Conservation (phyloP, 2,329 filamentous ascomycete species). For the Fusarium dlaminii region DNA sequence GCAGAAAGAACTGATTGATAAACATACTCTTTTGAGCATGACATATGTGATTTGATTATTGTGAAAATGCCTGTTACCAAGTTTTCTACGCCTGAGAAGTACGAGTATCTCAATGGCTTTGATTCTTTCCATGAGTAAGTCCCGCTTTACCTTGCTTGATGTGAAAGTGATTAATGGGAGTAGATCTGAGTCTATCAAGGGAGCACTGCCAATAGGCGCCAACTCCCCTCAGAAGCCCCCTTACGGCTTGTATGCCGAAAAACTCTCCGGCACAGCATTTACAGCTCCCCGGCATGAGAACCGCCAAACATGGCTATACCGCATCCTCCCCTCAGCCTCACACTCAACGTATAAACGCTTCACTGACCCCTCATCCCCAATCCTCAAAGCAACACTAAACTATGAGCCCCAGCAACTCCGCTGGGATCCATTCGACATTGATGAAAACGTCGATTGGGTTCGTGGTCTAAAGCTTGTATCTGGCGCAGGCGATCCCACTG, state of each 20-base stretch:
- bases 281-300: constrained; percentile 75
- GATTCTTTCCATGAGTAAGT: constrained; percentile 78
- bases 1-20: neutral
- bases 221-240: constrained; percentile 86
- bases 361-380: neutral
- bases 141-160: fast-evolving
- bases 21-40: neutral
- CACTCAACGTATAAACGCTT: constrained; percentile 59
- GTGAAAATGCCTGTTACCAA: constrained; percentile 32
- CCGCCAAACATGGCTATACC: constrained; percentile 77
- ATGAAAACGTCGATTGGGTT: constrained; percentile 66
- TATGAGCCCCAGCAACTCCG: constrained; percentile 77
- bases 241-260: constrained; percentile 83
- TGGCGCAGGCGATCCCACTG: constrained; percentile 80
- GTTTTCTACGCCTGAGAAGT: constrained; percentile 57
- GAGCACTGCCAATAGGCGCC: constrained; percentile 76
- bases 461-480: constrained; percentile 73
- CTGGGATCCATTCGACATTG: constrained; percentile 83
- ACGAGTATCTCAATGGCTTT: constrained; percentile 82
- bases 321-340: constrained; percentile 70
- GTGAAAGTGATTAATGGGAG: fast-evolving
- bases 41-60: neutral
- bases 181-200: constrained; percentile 78
- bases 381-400: constrained; percentile 43
- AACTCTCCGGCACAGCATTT: constrained; percentile 77